Percentiles rank a stretch among this genome's conserved stretches.
Evolutionary conservation across 495 filamentous ascomycete species (phyloP).

Genomic region (Aspergillus coremiiformis): DNA sequence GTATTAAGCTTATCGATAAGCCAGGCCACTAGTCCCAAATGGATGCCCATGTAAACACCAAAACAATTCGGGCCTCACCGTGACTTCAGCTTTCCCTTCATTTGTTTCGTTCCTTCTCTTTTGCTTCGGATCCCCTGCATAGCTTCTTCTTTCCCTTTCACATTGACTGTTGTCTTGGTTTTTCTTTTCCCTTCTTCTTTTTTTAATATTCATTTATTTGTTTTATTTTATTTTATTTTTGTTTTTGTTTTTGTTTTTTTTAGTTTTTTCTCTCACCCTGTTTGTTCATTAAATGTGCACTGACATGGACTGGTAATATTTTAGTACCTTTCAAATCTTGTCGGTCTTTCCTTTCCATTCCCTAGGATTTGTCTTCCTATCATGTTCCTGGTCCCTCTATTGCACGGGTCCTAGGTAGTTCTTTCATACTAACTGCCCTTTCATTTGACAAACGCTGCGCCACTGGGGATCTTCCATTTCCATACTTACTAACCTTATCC

Average conservation of each 20-base stretch:
- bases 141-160: neutral
- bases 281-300: too few species aligned
- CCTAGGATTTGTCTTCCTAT: neutral
- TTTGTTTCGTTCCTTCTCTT: neutral
- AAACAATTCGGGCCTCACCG: constrained; percentile 39
- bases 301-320: neutral
- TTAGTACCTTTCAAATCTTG: too few species aligned
- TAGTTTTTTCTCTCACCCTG: too few species aligned
- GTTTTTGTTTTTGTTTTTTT: too few species aligned
- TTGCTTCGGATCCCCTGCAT: neutral
- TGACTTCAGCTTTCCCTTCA: constrained; percentile 10
- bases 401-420: constrained; percentile 11
- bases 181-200: too few species aligned
- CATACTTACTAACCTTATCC: neutral
- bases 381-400: constrained; percentile 7
- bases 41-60: constrained; percentile 38
- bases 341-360: neutral
- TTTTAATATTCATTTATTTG: too few species aligned
- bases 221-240: too few species aligned
- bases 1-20: constrained; percentile 46
- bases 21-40: constrained; percentile 28
- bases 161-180: too few species aligned
- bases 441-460: constrained; percentile 9
- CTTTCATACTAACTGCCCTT: constrained; percentile 10
- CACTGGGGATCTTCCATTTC: neutral